Evolutionary conservation across 2,329 filamentous ascomycete species (phyloP).

Genomic region (Botrytis porri): DNA sequence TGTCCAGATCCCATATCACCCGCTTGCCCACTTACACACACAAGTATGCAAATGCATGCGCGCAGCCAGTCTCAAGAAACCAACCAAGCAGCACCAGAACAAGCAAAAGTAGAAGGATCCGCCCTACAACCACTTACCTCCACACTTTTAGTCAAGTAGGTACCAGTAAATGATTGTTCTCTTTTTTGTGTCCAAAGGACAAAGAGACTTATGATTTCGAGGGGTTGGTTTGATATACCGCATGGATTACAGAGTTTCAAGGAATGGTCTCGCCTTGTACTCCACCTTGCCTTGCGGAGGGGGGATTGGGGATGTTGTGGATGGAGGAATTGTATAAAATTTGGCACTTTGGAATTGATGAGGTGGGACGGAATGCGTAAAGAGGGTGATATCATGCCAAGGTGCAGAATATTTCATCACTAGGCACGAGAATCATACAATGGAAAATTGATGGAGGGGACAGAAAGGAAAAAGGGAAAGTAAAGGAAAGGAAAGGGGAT

Average conservation of each 20-base stretch:
- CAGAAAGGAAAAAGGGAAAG: background rate
- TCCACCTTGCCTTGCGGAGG: slow-evolving; percentile 72
- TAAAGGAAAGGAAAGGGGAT: background rate
- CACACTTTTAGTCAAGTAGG: background rate
- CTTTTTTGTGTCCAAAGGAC: background rate
- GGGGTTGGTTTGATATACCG: slow-evolving; percentile 52
- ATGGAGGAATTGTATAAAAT: no score
- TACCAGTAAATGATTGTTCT: background rate
- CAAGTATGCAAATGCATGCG: no score
- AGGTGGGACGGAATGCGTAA: no score
- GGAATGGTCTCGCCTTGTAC: slow-evolving; percentile 72
- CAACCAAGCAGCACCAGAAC: background rate
- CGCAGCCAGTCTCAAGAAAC: background rate
- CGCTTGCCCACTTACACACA: background rate
- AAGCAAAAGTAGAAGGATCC: background rate
- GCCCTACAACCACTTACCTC: background rate
- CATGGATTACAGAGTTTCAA: slow-evolving; percentile 75
- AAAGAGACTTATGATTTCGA: background rate
- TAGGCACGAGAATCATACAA: background rate
- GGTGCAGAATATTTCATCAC: background rate
- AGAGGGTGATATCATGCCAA: no score
- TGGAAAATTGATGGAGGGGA: background rate
- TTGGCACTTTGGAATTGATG: background rate
- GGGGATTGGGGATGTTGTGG: background rate
- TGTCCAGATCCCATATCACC: background rate